Percentiles rank a stretch among this genome's conserved stretches.
These are phyloP conservation scores for Lyophyllum decastes DNA, from an alignment of 768 basidiomycete genomes.

Conservation along the genomic window DNA sequence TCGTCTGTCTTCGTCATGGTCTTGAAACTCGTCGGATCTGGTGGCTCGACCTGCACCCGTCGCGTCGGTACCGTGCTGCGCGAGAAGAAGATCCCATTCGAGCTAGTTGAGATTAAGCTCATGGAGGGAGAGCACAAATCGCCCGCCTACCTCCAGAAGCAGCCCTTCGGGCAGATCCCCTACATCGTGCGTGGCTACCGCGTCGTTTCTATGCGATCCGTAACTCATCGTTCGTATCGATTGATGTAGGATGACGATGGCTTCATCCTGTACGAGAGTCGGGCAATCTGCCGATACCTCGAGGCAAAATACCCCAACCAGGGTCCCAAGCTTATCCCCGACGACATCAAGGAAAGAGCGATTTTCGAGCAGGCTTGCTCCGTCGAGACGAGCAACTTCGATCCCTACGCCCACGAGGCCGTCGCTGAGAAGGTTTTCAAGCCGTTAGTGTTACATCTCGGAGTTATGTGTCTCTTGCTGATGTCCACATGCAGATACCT, in stretches of 20 bases:
- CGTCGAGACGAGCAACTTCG: constrained; percentile 55
- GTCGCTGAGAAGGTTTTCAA: constrained; percentile 55
- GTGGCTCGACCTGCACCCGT: constrained; percentile 47
- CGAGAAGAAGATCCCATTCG: constrained; percentile 60
- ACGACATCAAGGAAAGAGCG: constrained; percentile 38
- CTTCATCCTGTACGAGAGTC: constrained; percentile 61
- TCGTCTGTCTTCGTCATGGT: constrained; percentile 31
- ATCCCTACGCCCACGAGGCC: constrained; percentile 37
- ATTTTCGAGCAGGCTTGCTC: constrained; percentile 51
- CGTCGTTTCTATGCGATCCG: not conserved
- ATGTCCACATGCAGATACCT: not conserved
- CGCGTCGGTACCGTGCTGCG: constrained; percentile 52
- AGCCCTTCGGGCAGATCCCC: constrained; percentile 70
- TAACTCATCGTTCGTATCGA: not conserved
- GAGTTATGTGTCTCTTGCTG: not conserved
- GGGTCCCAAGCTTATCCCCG: constrained; percentile 54
- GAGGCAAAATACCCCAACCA: constrained; percentile 52
- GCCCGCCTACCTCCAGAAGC: constrained; percentile 41
- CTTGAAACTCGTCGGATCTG: constrained; percentile 41
- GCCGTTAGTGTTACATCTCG: constrained; percentile 27
- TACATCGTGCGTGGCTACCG: constrained; percentile 40
- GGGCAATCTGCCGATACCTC: constrained; percentile 63
- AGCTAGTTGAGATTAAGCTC: constrained; percentile 46
- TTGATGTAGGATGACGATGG: constrained; percentile 48
- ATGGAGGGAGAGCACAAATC: constrained; percentile 47